A percentile compares a stretch with the other conserved stretches of the same genome.
Evolutionary conservation across 23 red algal genomes (phyloP).

Genomic region (Gracilaria domingensis): DNA sequence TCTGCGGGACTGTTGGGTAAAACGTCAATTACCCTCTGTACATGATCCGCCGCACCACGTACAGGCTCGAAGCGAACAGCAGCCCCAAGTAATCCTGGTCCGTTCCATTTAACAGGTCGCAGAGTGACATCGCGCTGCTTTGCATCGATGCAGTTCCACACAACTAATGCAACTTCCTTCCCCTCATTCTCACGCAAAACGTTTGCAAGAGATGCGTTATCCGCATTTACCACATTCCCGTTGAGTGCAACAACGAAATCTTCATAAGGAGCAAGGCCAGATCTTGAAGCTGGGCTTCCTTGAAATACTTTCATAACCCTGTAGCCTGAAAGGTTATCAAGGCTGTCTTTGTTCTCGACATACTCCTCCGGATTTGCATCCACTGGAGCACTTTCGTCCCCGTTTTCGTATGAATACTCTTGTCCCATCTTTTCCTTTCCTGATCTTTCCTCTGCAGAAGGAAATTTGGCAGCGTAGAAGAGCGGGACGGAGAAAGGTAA

Average conservation of each 20-base stretch:
- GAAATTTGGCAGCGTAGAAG: background rate
- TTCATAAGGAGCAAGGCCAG: conserved; percentile 81
- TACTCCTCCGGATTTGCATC: background rate
- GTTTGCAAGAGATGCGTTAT: conserved; percentile 62
- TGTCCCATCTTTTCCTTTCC: conserved; percentile 36
- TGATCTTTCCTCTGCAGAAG: background rate
- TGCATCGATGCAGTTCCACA: conserved; percentile 79
- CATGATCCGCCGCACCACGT: conserved; percentile 63
- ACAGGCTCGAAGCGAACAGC: conserved; percentile 79
- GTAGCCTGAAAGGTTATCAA: conserved; percentile 54
- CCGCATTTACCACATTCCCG: conserved; percentile 59
- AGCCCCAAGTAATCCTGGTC: conserved; percentile 76
- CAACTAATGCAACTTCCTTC: conserved; percentile 64
- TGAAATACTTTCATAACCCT: conserved; percentile 83
- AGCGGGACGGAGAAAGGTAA: background rate
- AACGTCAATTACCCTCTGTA: conserved; percentile 81
- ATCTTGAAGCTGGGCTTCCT: conserved; percentile 68
- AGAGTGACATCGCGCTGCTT: conserved; percentile 51
- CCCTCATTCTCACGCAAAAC: conserved; percentile 63
- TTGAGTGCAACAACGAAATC: conserved; percentile 90
- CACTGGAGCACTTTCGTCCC: background rate
- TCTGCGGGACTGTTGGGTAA: conserved; percentile 79
- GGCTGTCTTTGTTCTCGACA: conserved; percentile 1
- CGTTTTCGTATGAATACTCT: conserved; percentile 24
- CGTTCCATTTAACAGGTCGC: conserved; percentile 62